Percentiles rank a stretch among this genome's conserved stretches.
Evolutionary conservation across 2,329 filamentous ascomycete species (phyloP).

Genomic region (Cladosporium oxysporum): DNA sequence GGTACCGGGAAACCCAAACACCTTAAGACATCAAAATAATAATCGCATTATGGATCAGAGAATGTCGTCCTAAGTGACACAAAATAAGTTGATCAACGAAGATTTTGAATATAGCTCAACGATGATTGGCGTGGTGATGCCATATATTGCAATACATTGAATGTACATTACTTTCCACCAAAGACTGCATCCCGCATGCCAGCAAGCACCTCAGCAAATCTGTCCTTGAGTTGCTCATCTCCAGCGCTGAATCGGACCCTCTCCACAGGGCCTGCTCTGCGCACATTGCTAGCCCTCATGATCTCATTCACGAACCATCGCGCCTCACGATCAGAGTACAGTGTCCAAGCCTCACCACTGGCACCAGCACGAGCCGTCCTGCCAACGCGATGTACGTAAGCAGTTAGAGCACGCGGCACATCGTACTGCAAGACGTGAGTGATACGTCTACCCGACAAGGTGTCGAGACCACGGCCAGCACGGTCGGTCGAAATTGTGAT

Average conservation of each 20-base stretch:
- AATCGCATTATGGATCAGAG: too few relatives aligned
- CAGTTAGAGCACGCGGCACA: conserved; percentile 75
- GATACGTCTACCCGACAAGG: conserved; percentile 55
- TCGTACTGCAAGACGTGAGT: conserved; percentile 94
- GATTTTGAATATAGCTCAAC: neutral
- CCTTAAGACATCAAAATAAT: too few relatives aligned
- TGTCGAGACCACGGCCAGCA: conserved; percentile 85
- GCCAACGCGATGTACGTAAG: conserved; percentile 89
- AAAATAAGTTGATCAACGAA: neutral
- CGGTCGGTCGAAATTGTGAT: conserved; percentile 84
- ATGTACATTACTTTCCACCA: conserved; percentile 2
- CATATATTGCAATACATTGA: neutral
- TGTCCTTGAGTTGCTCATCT: conserved; percentile 35
- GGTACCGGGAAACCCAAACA: too few relatives aligned
- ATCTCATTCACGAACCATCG: conserved; percentile 92
- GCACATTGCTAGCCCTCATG: conserved; percentile 57
- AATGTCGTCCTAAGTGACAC: too few relatives aligned
- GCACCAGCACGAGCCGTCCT: conserved; percentile 83
- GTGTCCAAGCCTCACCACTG: conserved; percentile 77
- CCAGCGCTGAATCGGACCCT: conserved; percentile 35
- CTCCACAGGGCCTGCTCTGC: conserved; percentile 49
- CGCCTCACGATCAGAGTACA: conserved; percentile 79
- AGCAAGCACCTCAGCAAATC: conserved; percentile 58
- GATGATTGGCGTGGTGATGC: neutral
- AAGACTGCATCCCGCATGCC: conserved; percentile 63